Evolutionary conservation across 768 basidiomycete genomes (phyloP), one percentile per base, ranked within the genome.

Genomic region (Daedalea quercina): DNA sequence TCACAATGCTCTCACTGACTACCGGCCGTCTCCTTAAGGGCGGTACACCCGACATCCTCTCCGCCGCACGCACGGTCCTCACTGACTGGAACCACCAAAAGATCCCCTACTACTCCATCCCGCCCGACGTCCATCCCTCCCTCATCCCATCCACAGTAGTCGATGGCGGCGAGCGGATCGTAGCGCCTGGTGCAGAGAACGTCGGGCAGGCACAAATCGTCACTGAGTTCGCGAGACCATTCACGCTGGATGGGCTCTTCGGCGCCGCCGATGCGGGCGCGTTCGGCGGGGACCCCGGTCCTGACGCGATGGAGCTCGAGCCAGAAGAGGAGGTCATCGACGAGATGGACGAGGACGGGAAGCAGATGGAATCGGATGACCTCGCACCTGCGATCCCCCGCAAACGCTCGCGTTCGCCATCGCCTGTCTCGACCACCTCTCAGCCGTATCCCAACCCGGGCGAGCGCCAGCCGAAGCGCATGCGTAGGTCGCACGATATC

Each of bases 11-110:
- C 43, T 90, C 95, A 0, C 73, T 96, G 47, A 85, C 75, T 17
- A 83, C 80, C 15, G 96, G 95, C 12, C 78, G 89, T 35, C 74
- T 98, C 1, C 76, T 89, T 42, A 96, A 96, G 78, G 94, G 94
- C 26, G 95, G 95, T 45, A 87, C 92, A 0, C 94, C 95, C 1
- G 93, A 97, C 67, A 67, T 94, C 28, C 80, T 85, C 41, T 75
- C 87, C 6, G 80, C 92, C 0, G 92, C 94, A 0, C 84, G 90
- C 28, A 82, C 86, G 13, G 78, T 97, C 22, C 68, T 97, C 1
- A 80, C 75, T 46, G 94, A 99, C 65, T 99, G 95, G 94, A 97
- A 97, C 62, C 82, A 90, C 53, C 93, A 96, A 66, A 95, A 92
- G 64, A 95, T 97, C 11, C 87, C 90, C 0, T 98, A 90, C 70